Evolutionary conservation across 192 early-diverging fungal genomes (phyloP).

Genomic region (Backusella liffmaniae): DNA sequence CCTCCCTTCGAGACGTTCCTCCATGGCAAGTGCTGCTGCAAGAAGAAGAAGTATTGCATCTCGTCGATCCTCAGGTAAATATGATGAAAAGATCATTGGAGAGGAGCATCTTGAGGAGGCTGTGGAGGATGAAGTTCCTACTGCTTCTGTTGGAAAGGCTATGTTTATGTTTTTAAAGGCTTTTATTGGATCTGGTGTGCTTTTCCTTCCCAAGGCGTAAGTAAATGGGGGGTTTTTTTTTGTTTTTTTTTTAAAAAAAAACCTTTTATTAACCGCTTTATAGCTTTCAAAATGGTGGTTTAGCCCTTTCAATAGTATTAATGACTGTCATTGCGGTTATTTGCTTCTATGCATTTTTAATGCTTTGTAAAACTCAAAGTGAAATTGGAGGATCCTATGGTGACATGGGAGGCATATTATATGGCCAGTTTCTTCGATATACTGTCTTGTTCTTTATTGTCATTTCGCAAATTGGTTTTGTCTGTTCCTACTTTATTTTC

Average conservation of each 20-base stretch:
- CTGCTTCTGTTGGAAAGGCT: slow-evolving; percentile 49
- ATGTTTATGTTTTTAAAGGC: slow-evolving; percentile 62
- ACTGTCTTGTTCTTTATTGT: slow-evolving; percentile 54
- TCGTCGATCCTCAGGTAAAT: not conserved
- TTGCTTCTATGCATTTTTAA: slow-evolving; percentile 58
- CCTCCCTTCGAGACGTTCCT: not conserved
- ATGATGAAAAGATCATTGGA: not conserved
- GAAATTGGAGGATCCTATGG: slow-evolving; percentile 57
- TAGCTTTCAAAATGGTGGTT: slow-evolving; percentile 58
- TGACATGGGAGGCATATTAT: slow-evolving; percentile 58
- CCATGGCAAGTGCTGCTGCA: not conserved
- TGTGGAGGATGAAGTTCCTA: slow-evolving; percentile 7
- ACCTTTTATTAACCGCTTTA: not conserved
- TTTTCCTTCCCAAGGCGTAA: slow-evolving; percentile 52
- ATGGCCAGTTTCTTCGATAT: slow-evolving; percentile 19
- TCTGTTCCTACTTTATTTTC: slow-evolving; percentile 88
- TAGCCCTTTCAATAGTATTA: slow-evolving; percentile 56
- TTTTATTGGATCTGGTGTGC: slow-evolving; percentile 56
- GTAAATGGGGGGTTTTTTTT: not conserved
- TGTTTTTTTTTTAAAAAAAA: no score
- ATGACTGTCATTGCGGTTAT: slow-evolving; percentile 61
- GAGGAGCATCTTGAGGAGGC: not conserved
- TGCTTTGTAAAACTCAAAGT: slow-evolving; percentile 43
- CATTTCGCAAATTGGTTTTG: slow-evolving; percentile 78
- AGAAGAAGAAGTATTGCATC: not conserved